A percentile compares a stretch with the other conserved stretches of the same genome.
These are phyloP conservation scores for Parsonsia alboflavescens DNA, from an alignment of 257 asterid species.

Conservation along the genomic window DNA sequence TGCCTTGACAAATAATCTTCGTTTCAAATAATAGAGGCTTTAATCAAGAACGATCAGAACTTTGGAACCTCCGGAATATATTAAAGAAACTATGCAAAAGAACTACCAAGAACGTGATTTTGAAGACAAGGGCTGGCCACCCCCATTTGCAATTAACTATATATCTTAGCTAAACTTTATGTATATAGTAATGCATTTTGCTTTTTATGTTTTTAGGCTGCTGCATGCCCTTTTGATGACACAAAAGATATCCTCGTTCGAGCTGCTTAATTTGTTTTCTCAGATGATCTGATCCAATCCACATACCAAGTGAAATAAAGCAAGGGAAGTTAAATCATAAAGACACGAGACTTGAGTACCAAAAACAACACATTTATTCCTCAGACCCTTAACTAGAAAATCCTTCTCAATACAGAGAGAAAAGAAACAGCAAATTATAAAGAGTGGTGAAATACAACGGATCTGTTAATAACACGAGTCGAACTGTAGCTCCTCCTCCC, in stretches of 20 bases:
- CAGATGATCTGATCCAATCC: neutral
- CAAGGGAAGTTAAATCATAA: neutral
- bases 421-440: neutral
- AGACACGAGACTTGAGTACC: neutral
- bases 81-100: slow-evolving; percentile 12
- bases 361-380: neutral
- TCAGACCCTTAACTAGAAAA: neutral
- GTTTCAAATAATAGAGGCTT: slow-evolving; percentile 11
- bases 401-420: neutral
- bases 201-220: slow-evolving; percentile 11
- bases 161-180: neutral
- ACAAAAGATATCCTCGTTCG: neutral
- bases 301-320: slow-evolving; percentile 1
- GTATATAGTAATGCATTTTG: slow-evolving; percentile 11
- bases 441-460: too few relatives aligned
- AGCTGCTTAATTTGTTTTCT: slow-evolving; percentile 4
- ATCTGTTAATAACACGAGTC: too few relatives aligned
- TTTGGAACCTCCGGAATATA: slow-evolving; percentile 3
- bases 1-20: slow-evolving; percentile 23
- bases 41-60: slow-evolving; percentile 14
- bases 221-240: slow-evolving; percentile 25
- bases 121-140: slow-evolving; percentile 30
- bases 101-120: slow-evolving; percentile 3
- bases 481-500: too few relatives aligned
- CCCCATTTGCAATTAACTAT: neutral